Conservation (phyloP, 768 basidiomycete genomes). For the Suillus americanus region DNA sequence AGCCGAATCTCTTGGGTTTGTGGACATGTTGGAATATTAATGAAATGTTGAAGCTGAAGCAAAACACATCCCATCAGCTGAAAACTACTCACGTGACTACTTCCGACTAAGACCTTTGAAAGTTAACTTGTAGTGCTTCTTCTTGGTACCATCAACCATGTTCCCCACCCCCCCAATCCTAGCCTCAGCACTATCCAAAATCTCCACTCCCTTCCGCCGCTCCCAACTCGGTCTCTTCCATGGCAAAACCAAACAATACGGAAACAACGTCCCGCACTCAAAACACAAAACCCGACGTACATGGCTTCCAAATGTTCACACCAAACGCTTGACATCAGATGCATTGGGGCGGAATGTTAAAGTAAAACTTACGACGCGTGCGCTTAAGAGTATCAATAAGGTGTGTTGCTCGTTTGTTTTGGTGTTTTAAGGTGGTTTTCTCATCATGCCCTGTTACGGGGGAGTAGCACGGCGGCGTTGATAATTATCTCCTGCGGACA, state of each 20-base stretch:
- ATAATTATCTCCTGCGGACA: conserved; percentile 61
- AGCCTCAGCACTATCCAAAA: conserved; percentile 23
- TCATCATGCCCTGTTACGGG: not conserved
- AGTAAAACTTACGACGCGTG: conserved; percentile 74
- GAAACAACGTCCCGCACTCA: conserved; percentile 89
- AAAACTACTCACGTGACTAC: not conserved
- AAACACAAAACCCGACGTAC: conserved; percentile 83
- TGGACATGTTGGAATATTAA: conserved; percentile 29
- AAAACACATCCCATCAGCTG: not conserved
- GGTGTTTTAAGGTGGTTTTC: not conserved
- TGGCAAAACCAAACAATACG: conserved; percentile 75
- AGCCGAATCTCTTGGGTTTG: conserved; percentile 60
- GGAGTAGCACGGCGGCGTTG: conserved; percentile 63
- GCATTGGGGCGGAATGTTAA: conserved; percentile 55
- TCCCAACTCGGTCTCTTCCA: conserved; percentile 81
- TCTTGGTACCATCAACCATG: conserved; percentile 14
- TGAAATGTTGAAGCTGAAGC: conserved; percentile 4
- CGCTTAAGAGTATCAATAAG: conserved; percentile 83
- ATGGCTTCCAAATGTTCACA: conserved; percentile 88
- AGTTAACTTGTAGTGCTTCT: not conserved
- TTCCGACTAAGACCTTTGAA: not conserved
- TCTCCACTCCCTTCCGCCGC: conserved; percentile 78
- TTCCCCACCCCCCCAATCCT: conserved; percentile 19
- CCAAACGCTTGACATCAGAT: conserved; percentile 71
- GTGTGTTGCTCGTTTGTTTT: conserved; percentile 32